Conservation (phyloP, 2,329 filamentous ascomycete species). For the Hypoxylon sp. region DNA sequence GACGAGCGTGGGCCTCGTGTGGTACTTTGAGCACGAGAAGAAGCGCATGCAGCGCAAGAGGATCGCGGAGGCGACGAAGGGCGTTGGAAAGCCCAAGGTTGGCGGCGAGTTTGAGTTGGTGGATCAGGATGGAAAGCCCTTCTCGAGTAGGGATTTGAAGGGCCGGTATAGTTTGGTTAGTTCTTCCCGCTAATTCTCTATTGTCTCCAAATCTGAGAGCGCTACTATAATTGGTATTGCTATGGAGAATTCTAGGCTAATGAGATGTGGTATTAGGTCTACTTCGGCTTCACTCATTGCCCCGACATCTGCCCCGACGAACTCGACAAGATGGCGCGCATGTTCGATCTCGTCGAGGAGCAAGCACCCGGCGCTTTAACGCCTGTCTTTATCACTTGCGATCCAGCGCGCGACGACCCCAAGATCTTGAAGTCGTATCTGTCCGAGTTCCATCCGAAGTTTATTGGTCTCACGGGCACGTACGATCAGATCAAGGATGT, state of each 20-base stretch:
- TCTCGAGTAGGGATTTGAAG: conserved; percentile 84
- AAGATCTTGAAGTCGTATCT: conserved; percentile 88
- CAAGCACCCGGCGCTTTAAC: conserved; percentile 68
- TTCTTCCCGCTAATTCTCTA: conserved; percentile 38
- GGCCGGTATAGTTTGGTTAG: conserved; percentile 85
- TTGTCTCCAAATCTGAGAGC: too few relatives aligned
- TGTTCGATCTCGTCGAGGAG: conserved; percentile 80
- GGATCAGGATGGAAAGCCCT: conserved; percentile 83
- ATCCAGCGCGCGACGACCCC: conserved; percentile 91
- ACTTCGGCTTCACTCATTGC: conserved; percentile 98
- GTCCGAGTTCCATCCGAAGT: conserved; percentile 86
- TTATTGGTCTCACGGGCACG: conserved; percentile 90
- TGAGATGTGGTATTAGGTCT: conserved; percentile 70
- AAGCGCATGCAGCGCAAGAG: conserved; percentile 88
- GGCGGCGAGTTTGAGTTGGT: conserved; percentile 86
- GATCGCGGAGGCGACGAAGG: conserved; percentile 92
- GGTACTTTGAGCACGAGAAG: conserved; percentile 96
- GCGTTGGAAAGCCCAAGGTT: conserved; percentile 91
- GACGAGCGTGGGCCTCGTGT: conserved; percentile 81
- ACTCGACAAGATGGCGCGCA: conserved; percentile 98
- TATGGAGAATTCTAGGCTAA: not conserved
- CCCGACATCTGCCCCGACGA: conserved; percentile 99
- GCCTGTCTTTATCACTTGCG: conserved; percentile 94
- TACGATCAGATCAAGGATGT: conserved; percentile 95
- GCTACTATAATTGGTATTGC: too few relatives aligned